These are phyloP conservation scores for Diaporthe sp. DNA, from an alignment of 2,329 filamentous ascomycete species.

Conservation along the genomic window DNA sequence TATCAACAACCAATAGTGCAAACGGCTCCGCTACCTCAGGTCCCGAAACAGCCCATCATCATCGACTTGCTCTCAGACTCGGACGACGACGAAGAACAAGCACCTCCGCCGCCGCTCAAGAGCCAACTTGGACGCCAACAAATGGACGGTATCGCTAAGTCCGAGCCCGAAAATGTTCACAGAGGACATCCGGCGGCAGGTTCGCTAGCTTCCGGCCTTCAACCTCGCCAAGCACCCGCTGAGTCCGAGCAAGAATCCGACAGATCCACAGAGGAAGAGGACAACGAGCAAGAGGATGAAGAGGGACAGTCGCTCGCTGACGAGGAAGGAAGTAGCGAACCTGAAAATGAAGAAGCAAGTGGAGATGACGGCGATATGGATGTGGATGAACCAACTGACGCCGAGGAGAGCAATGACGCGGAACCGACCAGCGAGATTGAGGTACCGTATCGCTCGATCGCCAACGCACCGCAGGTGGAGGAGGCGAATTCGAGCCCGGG, in stretches of 20 bases:
- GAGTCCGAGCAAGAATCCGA: neutral
- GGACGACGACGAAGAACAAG: conserved; percentile 48
- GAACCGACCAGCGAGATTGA: neutral
- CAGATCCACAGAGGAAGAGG: neutral
- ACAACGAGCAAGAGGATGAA: neutral
- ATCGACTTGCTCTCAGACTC: conserved; percentile 60
- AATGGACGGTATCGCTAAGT: conserved; percentile 6
- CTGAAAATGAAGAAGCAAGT: neutral
- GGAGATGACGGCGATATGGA: conserved; percentile 27
- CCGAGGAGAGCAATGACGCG: neutral
- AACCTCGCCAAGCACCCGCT: neutral
- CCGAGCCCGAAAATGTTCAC: neutral
- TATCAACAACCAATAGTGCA: conserved; percentile 7
- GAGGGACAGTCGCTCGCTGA: neutral
- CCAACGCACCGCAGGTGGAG: conserved; percentile 26
- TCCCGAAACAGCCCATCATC: conserved; percentile 50
- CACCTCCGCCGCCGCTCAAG: conserved; percentile 3
- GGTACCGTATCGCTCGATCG: neutral
- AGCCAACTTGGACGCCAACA: conserved; percentile 12
- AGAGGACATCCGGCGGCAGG: neutral
- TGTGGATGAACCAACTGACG: conserved; percentile 31
- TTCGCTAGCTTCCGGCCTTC: neutral
- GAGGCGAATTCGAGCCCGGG: neutral
- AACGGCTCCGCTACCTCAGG: conserved; percentile 30
- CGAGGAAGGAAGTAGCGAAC: conserved; percentile 4